Evolutionary conservation across 1,284 basidiomycete species (phyloP).

Genomic region (Macrocybe sp.): DNA sequence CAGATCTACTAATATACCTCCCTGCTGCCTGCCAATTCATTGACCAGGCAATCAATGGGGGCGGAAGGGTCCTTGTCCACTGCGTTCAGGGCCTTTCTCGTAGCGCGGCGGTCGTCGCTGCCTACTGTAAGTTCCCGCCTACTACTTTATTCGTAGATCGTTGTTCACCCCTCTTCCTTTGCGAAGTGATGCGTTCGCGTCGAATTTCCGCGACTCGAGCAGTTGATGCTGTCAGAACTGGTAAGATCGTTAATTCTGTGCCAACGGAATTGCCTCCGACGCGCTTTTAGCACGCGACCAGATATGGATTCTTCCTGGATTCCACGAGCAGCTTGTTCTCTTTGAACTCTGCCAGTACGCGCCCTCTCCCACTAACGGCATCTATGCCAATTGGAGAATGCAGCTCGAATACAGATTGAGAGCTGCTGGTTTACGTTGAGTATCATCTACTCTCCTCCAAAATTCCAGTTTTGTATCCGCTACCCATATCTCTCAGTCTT

Average conservation of each 20-base stretch:
- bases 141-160: neutral
- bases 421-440: conserved; percentile 27
- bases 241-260: conserved; percentile 29
- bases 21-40: conserved; percentile 79
- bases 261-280: conserved; percentile 8
- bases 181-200: conserved; percentile 68
- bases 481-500: neutral
- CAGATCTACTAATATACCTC: conserved; percentile 75
- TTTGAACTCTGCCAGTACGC: conserved; percentile 71
- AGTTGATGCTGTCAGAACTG: conserved; percentile 54
- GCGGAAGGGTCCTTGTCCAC: conserved; percentile 79
- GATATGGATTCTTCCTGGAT: conserved; percentile 74
- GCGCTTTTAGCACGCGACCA: conserved; percentile 58
- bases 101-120: conserved; percentile 78
- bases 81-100: conserved; percentile 81
- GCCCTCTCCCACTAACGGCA: conserved; percentile 56
- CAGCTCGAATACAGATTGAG: conserved; percentile 37
- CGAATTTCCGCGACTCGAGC: conserved; percentile 55
- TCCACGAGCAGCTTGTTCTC: conserved; percentile 72
- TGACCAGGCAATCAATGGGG: conserved; percentile 58
- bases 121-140: conserved; percentile 55
- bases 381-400: conserved; percentile 62
- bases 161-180: neutral
- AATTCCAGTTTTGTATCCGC: conserved; percentile 9
- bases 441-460: conserved; percentile 10